Percentiles rank a stretch among this genome's conserved stretches.
Conservation (phyloP, 306 rosid genomes). For the Acacia confusa region DNA sequence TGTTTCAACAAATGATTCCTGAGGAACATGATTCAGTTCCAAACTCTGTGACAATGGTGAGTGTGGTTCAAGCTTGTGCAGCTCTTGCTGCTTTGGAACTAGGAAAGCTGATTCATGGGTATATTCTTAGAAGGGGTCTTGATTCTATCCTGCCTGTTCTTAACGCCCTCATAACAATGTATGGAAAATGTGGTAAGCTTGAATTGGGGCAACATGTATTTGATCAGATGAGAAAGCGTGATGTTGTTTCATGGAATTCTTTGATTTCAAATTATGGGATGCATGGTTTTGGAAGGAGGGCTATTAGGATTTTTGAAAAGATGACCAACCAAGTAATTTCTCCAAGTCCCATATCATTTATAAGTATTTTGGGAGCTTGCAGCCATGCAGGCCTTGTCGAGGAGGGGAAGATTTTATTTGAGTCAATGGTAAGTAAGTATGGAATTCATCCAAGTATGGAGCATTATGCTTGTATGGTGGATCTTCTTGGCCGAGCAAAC, state of each 20-base stretch:
- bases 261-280: slow-evolving; percentile 83
- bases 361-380: slow-evolving; percentile 85
- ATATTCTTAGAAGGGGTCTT: slow-evolving; percentile 85
- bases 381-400: slow-evolving; percentile 85
- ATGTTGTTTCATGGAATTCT: slow-evolving; percentile 83
- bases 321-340: slow-evolving; percentile 67
- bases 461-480: slow-evolving; percentile 94
- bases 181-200: slow-evolving; percentile 86
- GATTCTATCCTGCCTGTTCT: slow-evolving; percentile 82
- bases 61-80: slow-evolving; percentile 89
- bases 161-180: slow-evolving; percentile 77
- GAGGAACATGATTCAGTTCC: slow-evolving; percentile 64
- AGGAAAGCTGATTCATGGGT: slow-evolving; percentile 84
- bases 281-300: slow-evolving; percentile 78
- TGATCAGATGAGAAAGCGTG: slow-evolving; percentile 57
- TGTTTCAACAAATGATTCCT: slow-evolving; percentile 67
- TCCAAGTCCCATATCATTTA: slow-evolving; percentile 69
- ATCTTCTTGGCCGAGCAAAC: slow-evolving; percentile 93
- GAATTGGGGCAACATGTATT: slow-evolving; percentile 60
- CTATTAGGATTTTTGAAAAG: slow-evolving; percentile 63
- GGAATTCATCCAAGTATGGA: slow-evolving; percentile 66
- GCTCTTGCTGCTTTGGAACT: slow-evolving; percentile 76
- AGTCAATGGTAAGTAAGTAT: slow-evolving; percentile 61
- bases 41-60: slow-evolving; percentile 92
- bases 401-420: slow-evolving; percentile 69